phyloP scores from a whole-genome alignment of 495 filamentous ascomycete species.

The Elasticomyces elasticus region DNA sequence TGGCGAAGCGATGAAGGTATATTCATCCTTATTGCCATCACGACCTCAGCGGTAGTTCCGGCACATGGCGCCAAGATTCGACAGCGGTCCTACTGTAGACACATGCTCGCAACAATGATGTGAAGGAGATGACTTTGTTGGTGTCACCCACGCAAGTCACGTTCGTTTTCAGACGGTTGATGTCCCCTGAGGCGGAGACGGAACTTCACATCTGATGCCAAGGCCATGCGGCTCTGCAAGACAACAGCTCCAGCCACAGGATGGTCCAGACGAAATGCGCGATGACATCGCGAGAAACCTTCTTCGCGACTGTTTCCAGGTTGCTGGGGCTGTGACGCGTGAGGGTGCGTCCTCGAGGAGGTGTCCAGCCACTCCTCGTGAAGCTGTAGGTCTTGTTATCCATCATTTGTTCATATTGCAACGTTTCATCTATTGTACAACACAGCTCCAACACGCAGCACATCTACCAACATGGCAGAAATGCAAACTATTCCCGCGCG shows the following conservation, averaged over 20 bases:
- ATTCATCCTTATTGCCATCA: too few species aligned
- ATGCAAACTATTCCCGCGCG: slow-evolving; percentile 35
- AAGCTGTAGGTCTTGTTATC: background rate
- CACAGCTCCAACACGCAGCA: background rate
- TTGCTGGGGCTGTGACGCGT: background rate
- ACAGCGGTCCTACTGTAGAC: too few species aligned
- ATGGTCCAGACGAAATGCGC: background rate
- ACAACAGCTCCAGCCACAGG: background rate
- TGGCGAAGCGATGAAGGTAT: too few species aligned
- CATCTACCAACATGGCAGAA: slow-evolving; percentile 11
- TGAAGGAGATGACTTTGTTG: too few species aligned
- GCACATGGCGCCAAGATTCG: too few species aligned
- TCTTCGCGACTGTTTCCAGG: background rate
- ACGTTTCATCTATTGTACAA: background rate
- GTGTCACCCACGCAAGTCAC: too few species aligned
- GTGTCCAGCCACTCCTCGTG: background rate
- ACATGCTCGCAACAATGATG: too few species aligned
- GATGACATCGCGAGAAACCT: background rate
- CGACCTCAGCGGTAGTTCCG: too few species aligned
- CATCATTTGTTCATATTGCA: background rate
- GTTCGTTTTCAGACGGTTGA: too few species aligned
- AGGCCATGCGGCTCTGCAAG: background rate
- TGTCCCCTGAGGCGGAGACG: too few species aligned
- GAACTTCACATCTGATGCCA: too few species aligned
- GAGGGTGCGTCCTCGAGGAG: background rate